Evolutionary conservation across 2,329 filamentous ascomycete genomes (phyloP), one percentile per base, ranked within the genome.

Genomic region (Sclerotinia subarctica): DNA sequence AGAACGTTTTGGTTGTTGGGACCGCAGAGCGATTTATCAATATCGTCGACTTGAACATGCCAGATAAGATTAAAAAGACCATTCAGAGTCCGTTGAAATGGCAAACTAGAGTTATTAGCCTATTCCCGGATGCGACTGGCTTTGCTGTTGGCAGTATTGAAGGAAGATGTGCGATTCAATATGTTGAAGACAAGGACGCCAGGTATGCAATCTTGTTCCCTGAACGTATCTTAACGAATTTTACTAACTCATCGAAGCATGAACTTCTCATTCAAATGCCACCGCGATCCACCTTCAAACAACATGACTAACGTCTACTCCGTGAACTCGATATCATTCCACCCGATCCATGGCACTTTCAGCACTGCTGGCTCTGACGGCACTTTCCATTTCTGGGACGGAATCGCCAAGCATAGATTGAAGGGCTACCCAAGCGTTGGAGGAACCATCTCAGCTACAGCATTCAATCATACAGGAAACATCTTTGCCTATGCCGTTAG

Each of bases 201-300:
- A 86, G 81, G 89, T 89, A 82, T 29, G 8, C 8, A 38, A 44
- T 38, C 42, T 49, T 29, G 17, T 38, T 35, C 5, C 26, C 21
- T 17, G 19, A 29, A 21, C 21, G 3, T 21, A 52, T 58, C 38
- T 13, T n/a, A 44, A 32, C 63, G 47, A 44, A 62, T 15, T 13
- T 60, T 19, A 38, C 59, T 62, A 68, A 64, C 44, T 53, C 60
- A 56, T 63, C 15, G 7, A 72, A 90, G 89, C 75, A 91, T 90
- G 76, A 98, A 99, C 83, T 99, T 99, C 84, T 97, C 93, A 53
- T 99, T 99, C 88, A 98, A 98, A 81, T 99, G 95, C 81, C 95
- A 99, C 80, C 93, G 95, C 69, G 92, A 97, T 75, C 86, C 88
- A 6, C 87, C 91, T 1, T 81, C 88, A 68, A 87, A 86, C 76